A percentile compares a stretch with the other conserved stretches of the same genome.
Evolutionary conservation across 805 yeast genomes (phyloP).

Genomic region (Yarrowia keelungensis): DNA sequence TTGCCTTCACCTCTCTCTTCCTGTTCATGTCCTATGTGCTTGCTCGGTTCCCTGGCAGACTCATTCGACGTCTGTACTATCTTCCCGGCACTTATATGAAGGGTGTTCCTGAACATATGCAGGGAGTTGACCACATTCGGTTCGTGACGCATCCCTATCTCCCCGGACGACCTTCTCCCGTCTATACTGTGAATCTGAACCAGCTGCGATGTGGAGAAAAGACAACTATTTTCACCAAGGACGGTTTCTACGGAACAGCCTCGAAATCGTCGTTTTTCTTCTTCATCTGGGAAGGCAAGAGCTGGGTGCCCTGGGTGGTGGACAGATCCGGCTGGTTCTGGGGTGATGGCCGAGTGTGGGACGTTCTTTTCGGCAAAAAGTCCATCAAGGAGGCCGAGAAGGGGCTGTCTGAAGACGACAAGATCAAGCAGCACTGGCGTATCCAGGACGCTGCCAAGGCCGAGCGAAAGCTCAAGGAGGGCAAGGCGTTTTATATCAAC

Average conservation of each 20-base stretch:
- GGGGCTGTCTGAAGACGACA: slow-evolving; percentile 68
- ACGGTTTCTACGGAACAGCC: slow-evolving; percentile 84
- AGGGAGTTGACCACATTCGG: slow-evolving; percentile 57
- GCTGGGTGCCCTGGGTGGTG: slow-evolving; percentile 70
- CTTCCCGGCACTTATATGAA: slow-evolving; percentile 55
- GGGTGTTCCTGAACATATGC: slow-evolving; percentile 37
- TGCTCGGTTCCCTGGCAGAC: slow-evolving; percentile 67
- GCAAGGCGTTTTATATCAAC: slow-evolving; percentile 42
- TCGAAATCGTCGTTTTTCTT: slow-evolving; percentile 78
- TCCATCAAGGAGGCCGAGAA: slow-evolving; percentile 76
- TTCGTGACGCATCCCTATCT: slow-evolving; percentile 77
- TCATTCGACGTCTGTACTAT: slow-evolving; percentile 78
- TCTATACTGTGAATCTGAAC: slow-evolving; percentile 67
- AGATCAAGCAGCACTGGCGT: slow-evolving; percentile 58
- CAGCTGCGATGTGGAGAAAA: slow-evolving; percentile 62
- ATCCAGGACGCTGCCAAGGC: slow-evolving; percentile 59
- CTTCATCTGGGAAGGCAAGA: slow-evolving; percentile 65
- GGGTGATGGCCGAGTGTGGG: slow-evolving; percentile 90
- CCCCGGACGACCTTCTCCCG: slow-evolving; percentile 80
- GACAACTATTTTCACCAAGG: slow-evolving; percentile 82
- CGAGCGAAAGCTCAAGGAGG: slow-evolving; percentile 46
- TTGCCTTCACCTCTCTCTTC: slow-evolving; percentile 51
- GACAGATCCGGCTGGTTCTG: slow-evolving; percentile 90
- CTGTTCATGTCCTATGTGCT: slow-evolving; percentile 55
- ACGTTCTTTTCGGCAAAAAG: slow-evolving; percentile 80